Evolutionary conservation across 352 stramenopile species (phyloP).

Genomic region (Thalassiosira ordinaria): DNA sequence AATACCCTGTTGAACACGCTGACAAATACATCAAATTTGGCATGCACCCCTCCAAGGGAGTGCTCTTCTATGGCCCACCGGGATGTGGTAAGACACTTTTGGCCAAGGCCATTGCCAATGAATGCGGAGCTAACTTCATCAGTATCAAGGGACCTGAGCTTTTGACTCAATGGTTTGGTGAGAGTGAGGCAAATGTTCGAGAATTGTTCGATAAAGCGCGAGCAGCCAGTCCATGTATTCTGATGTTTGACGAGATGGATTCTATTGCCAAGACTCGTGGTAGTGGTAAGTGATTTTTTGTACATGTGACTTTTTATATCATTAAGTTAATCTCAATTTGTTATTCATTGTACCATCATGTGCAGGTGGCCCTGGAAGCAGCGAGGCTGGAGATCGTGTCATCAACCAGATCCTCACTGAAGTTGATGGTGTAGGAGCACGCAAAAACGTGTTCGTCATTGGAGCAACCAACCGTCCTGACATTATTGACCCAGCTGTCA

Average conservation of each 20-base stretch:
- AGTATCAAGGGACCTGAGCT: constrained; percentile 99
- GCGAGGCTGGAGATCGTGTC: constrained; percentile 97
- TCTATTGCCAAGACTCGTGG: constrained; percentile 98
- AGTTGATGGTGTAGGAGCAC: constrained; percentile 98
- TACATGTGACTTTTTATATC: no score
- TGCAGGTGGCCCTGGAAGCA: constrained; percentile 95
- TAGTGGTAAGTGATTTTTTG: no score
- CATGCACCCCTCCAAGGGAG: constrained; percentile 93
- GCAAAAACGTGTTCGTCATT: constrained; percentile 99
- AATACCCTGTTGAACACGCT: constrained; percentile 99
- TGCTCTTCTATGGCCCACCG: constrained; percentile 99
- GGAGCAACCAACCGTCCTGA: constrained; percentile 93
- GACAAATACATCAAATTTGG: constrained; percentile 99
- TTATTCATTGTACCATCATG: no score
- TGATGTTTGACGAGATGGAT: constrained; percentile 99
- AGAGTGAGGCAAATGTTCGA: constrained; percentile 98
- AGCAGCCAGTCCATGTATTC: constrained; percentile 95
- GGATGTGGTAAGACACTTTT: constrained; percentile 99
- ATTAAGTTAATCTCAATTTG: no score
- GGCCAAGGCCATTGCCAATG: constrained; percentile 99
- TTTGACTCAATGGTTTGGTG: constrained; percentile 99
- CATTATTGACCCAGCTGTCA: constrained; percentile 97
- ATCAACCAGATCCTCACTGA: constrained; percentile 99
- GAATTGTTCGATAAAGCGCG: constrained; percentile 99
- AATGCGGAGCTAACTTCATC: constrained; percentile 99